Base-by-base conservation (phyloP, 2,329 filamentous ascomycete genomes). In the Arthrobotrys musiformis region DNA sequence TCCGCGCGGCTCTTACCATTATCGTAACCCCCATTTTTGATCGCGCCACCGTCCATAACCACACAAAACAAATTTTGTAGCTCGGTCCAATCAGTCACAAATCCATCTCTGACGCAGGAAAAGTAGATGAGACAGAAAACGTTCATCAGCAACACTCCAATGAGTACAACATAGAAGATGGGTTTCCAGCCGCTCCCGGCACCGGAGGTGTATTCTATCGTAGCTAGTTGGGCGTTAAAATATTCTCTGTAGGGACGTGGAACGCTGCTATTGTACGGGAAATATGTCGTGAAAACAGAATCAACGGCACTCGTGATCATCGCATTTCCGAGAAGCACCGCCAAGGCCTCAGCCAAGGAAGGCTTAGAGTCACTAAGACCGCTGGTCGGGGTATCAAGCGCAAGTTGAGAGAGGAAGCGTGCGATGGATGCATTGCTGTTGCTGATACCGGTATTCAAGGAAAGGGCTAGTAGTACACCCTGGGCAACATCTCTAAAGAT, bases 31-130 rank as follows among this genome's bases (percentile, higher is more conserved):
- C 26, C 37, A 26, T 50, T 24, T 17, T 48, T 64, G 6, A 77
- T 44, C 9, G 52, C 73, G 2, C 73, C 73, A 15, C 73, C 73
- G 40, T 77, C 73, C 73, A 77, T 77, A 28, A 40, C 61, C 4
- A 77, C 30, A 33, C 73, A 77, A 80, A 94, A 93, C 1, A 93
- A 84, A 81, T 93, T 93, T 66, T 90, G 89, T 0, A 92, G 91
- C 80, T 94, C 92, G 0, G 90, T 92, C 81, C 91, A 93, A 83
- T 94, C 92, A 0, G 91, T 93, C 6, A 94, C 88, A 22, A 92
- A 86, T 0, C 88, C 88, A 0, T 85, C 84, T 4, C 84, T 81
- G 79, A 87, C 85, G 54, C 88, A 81, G 61, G 90, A 82, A 78
- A 91, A 86, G 83, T 93, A 93, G 1, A 84, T 81, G 0, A 93